Evolutionary conservation across 1,139 yeast genomes (phyloP).

Genomic region (Eremothecium cymbalariae): DNA sequence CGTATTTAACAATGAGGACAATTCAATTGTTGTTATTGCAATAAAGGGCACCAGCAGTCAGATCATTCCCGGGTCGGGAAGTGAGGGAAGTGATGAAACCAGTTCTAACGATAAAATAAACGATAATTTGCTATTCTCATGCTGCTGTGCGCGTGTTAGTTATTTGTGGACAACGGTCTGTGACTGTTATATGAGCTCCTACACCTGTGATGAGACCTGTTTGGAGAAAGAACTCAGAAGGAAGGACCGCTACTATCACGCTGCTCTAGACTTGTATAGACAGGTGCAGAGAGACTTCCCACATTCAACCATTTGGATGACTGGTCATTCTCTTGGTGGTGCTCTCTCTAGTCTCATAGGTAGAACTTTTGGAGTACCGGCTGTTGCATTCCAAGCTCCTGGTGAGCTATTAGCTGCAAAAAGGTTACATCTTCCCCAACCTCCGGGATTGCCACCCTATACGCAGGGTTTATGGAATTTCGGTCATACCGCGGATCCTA

Average conservation of each 20-base stretch:
- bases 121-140: constrained; percentile 82
- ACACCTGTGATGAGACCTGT: constrained; percentile 85
- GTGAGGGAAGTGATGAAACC: constrained; percentile 70
- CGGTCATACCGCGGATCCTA: constrained; percentile 97
- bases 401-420: constrained; percentile 80
- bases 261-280: constrained; percentile 67
- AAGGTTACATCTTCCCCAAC: constrained; percentile 82
- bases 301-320: constrained; percentile 68
- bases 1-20: constrained; percentile 62
- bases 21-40: constrained; percentile 66
- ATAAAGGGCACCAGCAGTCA: constrained; percentile 93
- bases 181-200: constrained; percentile 79
- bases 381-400: constrained; percentile 86
- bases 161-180: constrained; percentile 94
- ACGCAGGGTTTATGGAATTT: constrained; percentile 87
- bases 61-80: constrained; percentile 62
- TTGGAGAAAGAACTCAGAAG: constrained; percentile 67
- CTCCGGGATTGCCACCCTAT: constrained; percentile 80
- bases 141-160: constrained; percentile 93
- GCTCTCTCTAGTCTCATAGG: constrained; percentile 75
- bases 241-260: constrained; percentile 75
- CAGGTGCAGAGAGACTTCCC: constrained; percentile 68
- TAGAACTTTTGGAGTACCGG: constrained; percentile 84
- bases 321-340: constrained; percentile 96
- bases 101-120: constrained; percentile 72